These are phyloP conservation scores for Tolypocladium cylindrosporum DNA, from an alignment of 2,329 filamentous ascomycete species.

Conservation along the genomic window DNA sequence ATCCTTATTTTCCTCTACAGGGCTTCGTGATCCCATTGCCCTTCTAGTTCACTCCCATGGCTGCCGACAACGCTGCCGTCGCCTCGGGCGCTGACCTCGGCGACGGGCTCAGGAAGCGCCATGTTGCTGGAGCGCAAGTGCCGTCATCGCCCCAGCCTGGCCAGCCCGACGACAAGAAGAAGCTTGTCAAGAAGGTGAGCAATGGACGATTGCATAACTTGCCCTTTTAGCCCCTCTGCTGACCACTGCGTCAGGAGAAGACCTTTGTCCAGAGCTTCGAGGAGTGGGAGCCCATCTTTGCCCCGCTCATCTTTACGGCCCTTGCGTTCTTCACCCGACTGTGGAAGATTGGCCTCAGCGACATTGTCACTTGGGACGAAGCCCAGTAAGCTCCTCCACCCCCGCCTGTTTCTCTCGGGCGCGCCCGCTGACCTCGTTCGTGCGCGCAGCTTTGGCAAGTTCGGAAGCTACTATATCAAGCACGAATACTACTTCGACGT, in stretches of 20 bases:
- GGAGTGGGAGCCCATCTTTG: conserved; percentile 53
- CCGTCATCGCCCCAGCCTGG: conserved; percentile 22
- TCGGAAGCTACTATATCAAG: conserved; percentile 97
- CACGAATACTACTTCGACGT: conserved; percentile 96
- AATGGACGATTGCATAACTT: neutral
- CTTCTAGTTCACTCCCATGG: conserved; percentile 29
- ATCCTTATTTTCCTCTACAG: neutral
- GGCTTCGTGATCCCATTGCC: neutral
- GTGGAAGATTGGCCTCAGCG: conserved; percentile 59
- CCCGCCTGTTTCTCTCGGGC: neutral
- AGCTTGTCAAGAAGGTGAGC: conserved; percentile 43
- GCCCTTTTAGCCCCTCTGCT: conserved; percentile 3
- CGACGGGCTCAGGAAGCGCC: conserved; percentile 47
- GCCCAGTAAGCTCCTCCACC: conserved; percentile 42
- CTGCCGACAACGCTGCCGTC: conserved; percentile 42
- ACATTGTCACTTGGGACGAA: conserved; percentile 60
- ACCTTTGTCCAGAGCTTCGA: conserved; percentile 53
- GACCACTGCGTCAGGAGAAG: conserved; percentile 30
- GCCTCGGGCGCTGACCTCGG: conserved; percentile 51
- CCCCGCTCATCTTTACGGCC: conserved; percentile 50
- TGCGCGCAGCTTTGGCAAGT: conserved; percentile 71
- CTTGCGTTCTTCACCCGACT: conserved; percentile 57
- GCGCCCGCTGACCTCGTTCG: conserved; percentile 7
- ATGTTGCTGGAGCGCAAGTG: conserved; percentile 27
- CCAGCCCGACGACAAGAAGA: conserved; percentile 51